A percentile compares a stretch with the other conserved stretches of the same genome.
Conservation (phyloP, 768 basidiomycete genomes). For the Termitomyces sp. region DNA sequence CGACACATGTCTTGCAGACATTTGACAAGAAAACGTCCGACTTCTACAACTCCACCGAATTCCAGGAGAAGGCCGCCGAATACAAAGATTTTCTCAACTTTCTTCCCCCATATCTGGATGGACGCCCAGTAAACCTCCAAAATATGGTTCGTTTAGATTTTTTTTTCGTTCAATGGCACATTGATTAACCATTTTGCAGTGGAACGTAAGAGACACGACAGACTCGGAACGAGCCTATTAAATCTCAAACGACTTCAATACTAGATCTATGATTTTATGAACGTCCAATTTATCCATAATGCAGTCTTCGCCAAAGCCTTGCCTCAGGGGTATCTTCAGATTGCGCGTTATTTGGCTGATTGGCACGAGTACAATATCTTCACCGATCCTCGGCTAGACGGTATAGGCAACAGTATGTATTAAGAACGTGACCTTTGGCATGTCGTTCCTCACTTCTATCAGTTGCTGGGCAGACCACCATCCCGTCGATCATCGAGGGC, state of each 20-base stretch:
- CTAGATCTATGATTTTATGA: constrained; percentile 71
- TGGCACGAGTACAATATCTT: constrained; percentile 75
- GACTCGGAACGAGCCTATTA: no score
- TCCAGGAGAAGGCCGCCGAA: constrained; percentile 41
- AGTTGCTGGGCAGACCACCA: constrained; percentile 68
- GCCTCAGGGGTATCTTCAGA: constrained; percentile 46
- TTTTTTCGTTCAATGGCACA: not conserved
- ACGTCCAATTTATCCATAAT: constrained; percentile 69
- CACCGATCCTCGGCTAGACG: constrained; percentile 41
- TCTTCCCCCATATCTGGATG: constrained; percentile 51
- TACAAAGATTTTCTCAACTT: constrained; percentile 44
- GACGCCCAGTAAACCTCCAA: constrained; percentile 45
- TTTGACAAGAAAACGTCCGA: constrained; percentile 42
- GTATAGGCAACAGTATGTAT: constrained; percentile 62
- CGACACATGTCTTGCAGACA: constrained; percentile 29
- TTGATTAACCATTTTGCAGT: constrained; percentile 18
- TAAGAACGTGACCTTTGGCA: not conserved
- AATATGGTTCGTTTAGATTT: constrained; percentile 49
- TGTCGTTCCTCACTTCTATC: not conserved
- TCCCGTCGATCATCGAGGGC: constrained; percentile 56
- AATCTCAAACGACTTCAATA: not conserved
- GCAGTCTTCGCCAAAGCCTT: constrained; percentile 44
- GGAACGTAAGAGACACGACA: constrained; percentile 28
- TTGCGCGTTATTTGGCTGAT: constrained; percentile 60
- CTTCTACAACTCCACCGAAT: constrained; percentile 55